A percentile compares a stretch with the other conserved stretches of the same genome.
Evolutionary conservation across 78 protist species (phyloP).

Genomic region (Isochrysis galbana): DNA sequence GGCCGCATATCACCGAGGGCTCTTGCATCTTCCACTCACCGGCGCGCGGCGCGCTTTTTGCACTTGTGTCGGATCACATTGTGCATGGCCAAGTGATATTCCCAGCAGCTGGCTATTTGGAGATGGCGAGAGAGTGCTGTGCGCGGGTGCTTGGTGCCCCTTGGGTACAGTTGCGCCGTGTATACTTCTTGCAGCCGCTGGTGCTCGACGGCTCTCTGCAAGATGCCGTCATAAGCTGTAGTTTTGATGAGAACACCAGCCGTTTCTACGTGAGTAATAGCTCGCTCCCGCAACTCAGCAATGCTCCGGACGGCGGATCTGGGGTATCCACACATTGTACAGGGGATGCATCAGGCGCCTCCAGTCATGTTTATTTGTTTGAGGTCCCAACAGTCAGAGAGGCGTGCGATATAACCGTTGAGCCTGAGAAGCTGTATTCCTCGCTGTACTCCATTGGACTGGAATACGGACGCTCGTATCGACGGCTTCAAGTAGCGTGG

Average conservation of each 20-base stretch:
- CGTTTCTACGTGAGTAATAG: too few species aligned
- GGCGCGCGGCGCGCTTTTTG: not conserved
- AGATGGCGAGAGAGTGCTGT: not conserved
- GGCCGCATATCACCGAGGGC: not conserved
- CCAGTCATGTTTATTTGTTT: too few species aligned
- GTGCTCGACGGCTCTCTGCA: not conserved
- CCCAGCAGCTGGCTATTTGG: not conserved
- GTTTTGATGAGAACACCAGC: too few species aligned
- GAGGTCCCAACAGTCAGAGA: too few species aligned
- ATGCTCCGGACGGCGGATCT: too few species aligned
- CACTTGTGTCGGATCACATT: not conserved
- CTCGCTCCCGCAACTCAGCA: too few species aligned
- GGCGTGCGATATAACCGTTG: too few species aligned
- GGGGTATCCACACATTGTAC: too few species aligned
- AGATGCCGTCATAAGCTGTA: too few species aligned
- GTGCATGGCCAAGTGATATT: not conserved
- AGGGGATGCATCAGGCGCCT: too few species aligned
- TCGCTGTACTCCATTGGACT: not conserved
- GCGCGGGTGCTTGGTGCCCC: not conserved
- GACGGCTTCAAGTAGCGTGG: too few species aligned
- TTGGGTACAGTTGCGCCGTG: not conserved
- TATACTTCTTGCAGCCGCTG: not conserved
- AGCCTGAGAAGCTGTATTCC: not conserved
- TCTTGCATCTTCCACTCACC: not conserved
- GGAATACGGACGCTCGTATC: not conserved